phyloP scores from a whole-genome alignment of 345 rosid genomes.

The Durio zibethinus region DNA sequence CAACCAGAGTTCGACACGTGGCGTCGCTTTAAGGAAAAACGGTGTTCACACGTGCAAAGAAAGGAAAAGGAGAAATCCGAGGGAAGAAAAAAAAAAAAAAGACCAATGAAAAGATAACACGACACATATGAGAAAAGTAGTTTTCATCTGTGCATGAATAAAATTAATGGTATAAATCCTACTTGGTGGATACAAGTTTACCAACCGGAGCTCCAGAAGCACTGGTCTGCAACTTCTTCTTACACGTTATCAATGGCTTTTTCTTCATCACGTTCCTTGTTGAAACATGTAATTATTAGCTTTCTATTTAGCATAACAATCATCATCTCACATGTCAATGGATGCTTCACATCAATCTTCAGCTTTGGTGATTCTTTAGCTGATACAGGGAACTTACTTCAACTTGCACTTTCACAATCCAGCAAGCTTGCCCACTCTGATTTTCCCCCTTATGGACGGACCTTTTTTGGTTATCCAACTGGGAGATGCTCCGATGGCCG shows the following conservation, averaged over 20 bases:
- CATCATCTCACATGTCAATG: not conserved
- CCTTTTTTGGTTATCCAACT: too few relatives aligned
- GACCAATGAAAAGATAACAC: too few relatives aligned
- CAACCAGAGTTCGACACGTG: too few relatives aligned
- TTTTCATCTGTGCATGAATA: too few relatives aligned
- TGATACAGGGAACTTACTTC: constrained; percentile 42
- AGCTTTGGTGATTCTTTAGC: constrained; percentile 63
- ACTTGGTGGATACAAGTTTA: not conserved
- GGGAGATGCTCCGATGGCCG: not conserved
- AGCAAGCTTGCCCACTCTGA: constrained; percentile 17
- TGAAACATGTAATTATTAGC: not conserved
- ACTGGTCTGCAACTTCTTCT: not conserved
- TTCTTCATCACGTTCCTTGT: not conserved
- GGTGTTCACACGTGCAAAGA: too few relatives aligned
- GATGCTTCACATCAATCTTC: constrained; percentile 32
- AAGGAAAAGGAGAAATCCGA: too few relatives aligned
- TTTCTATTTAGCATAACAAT: not conserved
- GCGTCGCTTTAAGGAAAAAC: too few relatives aligned
- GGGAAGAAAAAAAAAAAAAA: too few relatives aligned
- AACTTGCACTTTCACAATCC: constrained; percentile 10
- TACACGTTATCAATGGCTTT: not conserved
- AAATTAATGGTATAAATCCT: too few relatives aligned
- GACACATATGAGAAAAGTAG: too few relatives aligned
- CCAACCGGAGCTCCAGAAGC: not conserved
- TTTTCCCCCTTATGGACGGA: not conserved